These are phyloP conservation scores for Aspergillus homomorphus DNA, from an alignment of 495 filamentous ascomycete species.

Conservation along the genomic window DNA sequence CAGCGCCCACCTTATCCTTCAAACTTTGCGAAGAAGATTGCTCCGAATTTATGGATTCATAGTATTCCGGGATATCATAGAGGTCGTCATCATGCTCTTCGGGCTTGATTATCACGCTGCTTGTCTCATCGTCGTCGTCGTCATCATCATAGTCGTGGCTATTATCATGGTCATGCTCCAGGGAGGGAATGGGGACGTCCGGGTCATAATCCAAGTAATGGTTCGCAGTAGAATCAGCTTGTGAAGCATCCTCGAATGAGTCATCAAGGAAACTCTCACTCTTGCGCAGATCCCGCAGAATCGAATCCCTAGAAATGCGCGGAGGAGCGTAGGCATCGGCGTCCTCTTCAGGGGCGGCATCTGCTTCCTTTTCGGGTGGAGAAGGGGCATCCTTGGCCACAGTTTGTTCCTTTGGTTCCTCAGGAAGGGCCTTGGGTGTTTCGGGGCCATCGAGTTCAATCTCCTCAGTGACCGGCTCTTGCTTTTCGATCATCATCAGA, in stretches of 20 bases:
- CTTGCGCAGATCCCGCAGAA: slow-evolving; percentile 81
- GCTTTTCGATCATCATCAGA: slow-evolving; percentile 72
- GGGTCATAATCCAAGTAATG: slow-evolving; percentile 65
- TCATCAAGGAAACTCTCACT: slow-evolving; percentile 55
- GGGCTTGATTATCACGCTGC: slow-evolving; percentile 66
- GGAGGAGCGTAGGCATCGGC: slow-evolving; percentile 48
- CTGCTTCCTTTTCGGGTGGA: slow-evolving; percentile 23
- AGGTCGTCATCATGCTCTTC: slow-evolving; percentile 63
- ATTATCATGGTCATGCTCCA: slow-evolving; percentile 56
- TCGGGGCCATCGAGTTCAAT: slow-evolving; percentile 4
- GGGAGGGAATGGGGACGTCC: slow-evolving; percentile 78
- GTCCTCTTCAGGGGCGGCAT: slow-evolving; percentile 31
- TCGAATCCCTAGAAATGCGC: slow-evolving; percentile 88
- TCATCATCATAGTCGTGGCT: slow-evolving; percentile 57
- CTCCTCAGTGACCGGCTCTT: slow-evolving; percentile 38
- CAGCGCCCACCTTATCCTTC: slow-evolving; percentile 35
- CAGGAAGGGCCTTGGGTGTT: background rate
- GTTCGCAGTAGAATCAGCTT: slow-evolving; percentile 51
- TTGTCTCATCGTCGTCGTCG: slow-evolving; percentile 52
- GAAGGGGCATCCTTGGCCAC: slow-evolving; percentile 25
- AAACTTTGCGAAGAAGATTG: slow-evolving; percentile 45
- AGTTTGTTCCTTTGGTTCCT: background rate
- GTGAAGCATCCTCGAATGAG: slow-evolving; percentile 61
- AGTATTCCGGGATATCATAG: slow-evolving; percentile 63
- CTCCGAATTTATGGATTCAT: slow-evolving; percentile 47